Evolutionary conservation across 2,329 filamentous ascomycete genomes (phyloP).

Genomic region (Stagonosporopsis chrysanthemi): DNA sequence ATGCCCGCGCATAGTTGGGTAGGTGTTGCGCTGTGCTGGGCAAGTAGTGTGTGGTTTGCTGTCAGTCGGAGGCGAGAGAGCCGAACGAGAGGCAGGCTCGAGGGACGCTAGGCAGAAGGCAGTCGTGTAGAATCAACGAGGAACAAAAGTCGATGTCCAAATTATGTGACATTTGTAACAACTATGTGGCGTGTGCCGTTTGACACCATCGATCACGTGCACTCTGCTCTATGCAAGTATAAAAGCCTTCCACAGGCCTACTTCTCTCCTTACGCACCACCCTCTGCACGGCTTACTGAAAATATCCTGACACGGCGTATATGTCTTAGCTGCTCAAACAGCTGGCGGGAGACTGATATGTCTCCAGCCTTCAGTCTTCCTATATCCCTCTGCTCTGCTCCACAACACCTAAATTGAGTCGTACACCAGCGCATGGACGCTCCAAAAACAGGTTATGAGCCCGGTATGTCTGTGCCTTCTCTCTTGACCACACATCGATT

Average conservation of each 20-base stretch:
- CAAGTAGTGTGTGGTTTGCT: conserved; percentile 59
- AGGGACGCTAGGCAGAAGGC: conserved; percentile 27
- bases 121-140: neutral
- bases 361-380: too few relatives aligned
- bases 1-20: conserved; percentile 62
- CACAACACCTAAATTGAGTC: too few relatives aligned
- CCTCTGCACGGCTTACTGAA: neutral
- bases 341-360: too few relatives aligned
- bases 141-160: neutral
- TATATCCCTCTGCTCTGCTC: too few relatives aligned
- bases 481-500: too few relatives aligned
- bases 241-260: neutral
- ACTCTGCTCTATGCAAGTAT: neutral
- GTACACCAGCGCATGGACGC: too few relatives aligned
- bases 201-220: neutral
- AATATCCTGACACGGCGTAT: neutral
- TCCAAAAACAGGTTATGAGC: too few relatives aligned
- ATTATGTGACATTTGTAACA: neutral
- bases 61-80: conserved; percentile 52
- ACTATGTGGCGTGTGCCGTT: neutral
- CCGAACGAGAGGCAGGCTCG: conserved; percentile 38
- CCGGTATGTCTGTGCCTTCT: too few relatives aligned
- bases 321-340: neutral
- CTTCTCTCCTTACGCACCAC: neutral
- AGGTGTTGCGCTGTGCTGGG: conserved; percentile 60